Evolutionary conservation across 2,329 filamentous ascomycete genomes (phyloP).

Genomic region (Akanthomyces muscarius): DNA sequence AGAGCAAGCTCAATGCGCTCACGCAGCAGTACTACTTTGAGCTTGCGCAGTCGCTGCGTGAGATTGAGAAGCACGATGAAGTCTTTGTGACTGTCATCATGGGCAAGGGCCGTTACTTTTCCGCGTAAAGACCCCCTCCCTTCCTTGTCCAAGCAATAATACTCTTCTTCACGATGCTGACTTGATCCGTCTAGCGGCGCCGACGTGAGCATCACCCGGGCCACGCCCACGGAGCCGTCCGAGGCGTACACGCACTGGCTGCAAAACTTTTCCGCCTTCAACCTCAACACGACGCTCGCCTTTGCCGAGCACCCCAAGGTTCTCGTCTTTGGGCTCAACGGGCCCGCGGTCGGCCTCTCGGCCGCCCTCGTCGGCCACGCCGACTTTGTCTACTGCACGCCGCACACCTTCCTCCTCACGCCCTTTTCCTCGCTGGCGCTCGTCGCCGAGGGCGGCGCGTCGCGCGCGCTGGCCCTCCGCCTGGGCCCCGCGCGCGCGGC

Average conservation of each 20-base stretch:
- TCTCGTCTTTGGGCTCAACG: slow-evolving; percentile 86
- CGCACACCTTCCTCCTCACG: slow-evolving; percentile 79
- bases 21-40: slow-evolving; percentile 69
- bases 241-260: slow-evolving; percentile 55
- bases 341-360: slow-evolving; percentile 81
- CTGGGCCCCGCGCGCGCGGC: slow-evolving; percentile 80
- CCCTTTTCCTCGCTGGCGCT: slow-evolving; percentile 88
- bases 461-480: slow-evolving; percentile 71
- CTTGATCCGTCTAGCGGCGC: slow-evolving; percentile 60
- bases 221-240: slow-evolving; percentile 33
- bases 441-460: slow-evolving; percentile 83
- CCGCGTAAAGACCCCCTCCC: slow-evolving; percentile 59
- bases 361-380: slow-evolving; percentile 79
- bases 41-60: slow-evolving; percentile 66
- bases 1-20: slow-evolving; percentile 84
- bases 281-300: slow-evolving; percentile 82
- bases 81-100: slow-evolving; percentile 82
- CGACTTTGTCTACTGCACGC: slow-evolving; percentile 88
- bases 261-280: slow-evolving; percentile 71
- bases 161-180: neutral
- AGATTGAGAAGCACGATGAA: slow-evolving; percentile 74
- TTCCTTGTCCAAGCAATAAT: neutral
- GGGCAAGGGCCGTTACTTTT: slow-evolving; percentile 80
- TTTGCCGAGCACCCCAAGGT: slow-evolving; percentile 95
- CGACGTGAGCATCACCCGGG: slow-evolving; percentile 61